A percentile compares a stretch with the other conserved stretches of the same genome.
These are phyloP conservation scores for Pelargonium myrrhifolium DNA, from an alignment of 441 rosid species.

Conservation along the genomic window DNA sequence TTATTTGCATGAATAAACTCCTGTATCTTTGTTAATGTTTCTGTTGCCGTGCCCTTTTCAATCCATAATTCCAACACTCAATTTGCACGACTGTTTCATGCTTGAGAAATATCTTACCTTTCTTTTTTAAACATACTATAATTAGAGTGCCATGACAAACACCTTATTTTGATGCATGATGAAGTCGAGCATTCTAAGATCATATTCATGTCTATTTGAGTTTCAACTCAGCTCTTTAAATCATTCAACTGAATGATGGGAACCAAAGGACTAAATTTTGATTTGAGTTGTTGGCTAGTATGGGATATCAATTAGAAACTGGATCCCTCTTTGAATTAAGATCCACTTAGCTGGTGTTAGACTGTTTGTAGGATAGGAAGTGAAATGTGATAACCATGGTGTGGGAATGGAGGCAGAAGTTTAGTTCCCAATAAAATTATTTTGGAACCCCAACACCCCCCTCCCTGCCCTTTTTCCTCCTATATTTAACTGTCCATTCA, in stretches of 20 bases:
- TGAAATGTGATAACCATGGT: background rate
- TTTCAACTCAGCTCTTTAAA: no score
- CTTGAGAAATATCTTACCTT: background rate
- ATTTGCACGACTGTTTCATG: background rate
- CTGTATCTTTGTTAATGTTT: background rate
- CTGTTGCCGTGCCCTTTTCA: background rate
- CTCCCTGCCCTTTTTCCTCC: no score
- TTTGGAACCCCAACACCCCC: background rate
- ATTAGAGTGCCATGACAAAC: no score
- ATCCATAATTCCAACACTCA: background rate
- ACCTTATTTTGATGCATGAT: no score
- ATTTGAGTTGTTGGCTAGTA: background rate
- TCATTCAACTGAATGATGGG: no score
- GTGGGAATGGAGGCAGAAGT: background rate
- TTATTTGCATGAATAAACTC: background rate
- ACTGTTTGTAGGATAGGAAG: background rate
- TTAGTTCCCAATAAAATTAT: slow-evolving; percentile 4
- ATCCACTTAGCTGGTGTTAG: no score
- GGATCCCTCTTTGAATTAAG: background rate
- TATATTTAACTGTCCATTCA: no score
- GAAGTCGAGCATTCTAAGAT: no score
- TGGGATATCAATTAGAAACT: background rate
- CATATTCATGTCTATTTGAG: no score
- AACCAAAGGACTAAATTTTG: no score
- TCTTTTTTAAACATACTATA: background rate